Percentiles rank a stretch among this genome's conserved stretches.
Evolutionary conservation across 2,329 filamentous ascomycete species (phyloP).

Genomic region (Parafenestella ontariensis): DNA sequence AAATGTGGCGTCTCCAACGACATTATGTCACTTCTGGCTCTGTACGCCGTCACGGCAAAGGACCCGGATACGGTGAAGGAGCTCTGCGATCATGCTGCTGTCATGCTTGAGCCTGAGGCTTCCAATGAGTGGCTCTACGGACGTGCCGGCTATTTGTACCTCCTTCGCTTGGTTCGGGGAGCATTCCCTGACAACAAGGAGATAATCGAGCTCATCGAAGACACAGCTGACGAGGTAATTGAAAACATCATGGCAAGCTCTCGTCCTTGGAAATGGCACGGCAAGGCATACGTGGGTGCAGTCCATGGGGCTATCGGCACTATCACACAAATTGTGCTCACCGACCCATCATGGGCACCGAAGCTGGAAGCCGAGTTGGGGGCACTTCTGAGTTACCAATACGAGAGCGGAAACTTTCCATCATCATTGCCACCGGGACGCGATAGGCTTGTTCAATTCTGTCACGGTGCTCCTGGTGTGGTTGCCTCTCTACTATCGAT

Average conservation of each 20-base stretch:
- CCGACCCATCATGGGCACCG: constrained; percentile 62
- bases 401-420: constrained; percentile 69
- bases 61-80: constrained; percentile 58
- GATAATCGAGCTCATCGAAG: constrained; percentile 60
- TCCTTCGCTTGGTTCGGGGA: constrained; percentile 68
- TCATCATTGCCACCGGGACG: constrained; percentile 59
- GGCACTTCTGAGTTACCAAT: constrained; percentile 66
- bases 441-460: constrained; percentile 67
- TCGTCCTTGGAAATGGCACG: constrained; percentile 70
- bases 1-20: constrained; percentile 61
- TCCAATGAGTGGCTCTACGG: constrained; percentile 72
- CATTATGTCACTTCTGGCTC: constrained; percentile 58
- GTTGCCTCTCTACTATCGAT: constrained; percentile 65
- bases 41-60: constrained; percentile 59
- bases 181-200: constrained; percentile 60
- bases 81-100: constrained; percentile 58
- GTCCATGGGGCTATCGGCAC: constrained; percentile 74
- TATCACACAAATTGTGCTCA: constrained; percentile 71
- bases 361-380: constrained; percentile 62
- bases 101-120: constrained; percentile 56
- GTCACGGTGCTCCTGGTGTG: constrained; percentile 71
- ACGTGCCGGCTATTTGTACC: constrained; percentile 71
- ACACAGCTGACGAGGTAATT: constrained; percentile 64
- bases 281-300: constrained; percentile 69
- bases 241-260: constrained; percentile 64